Evolutionary conservation across 2,329 filamentous ascomycete genomes (phyloP), one percentile per base, ranked within the genome.

Genomic region (Neopestalotiopsis sp.): DNA sequence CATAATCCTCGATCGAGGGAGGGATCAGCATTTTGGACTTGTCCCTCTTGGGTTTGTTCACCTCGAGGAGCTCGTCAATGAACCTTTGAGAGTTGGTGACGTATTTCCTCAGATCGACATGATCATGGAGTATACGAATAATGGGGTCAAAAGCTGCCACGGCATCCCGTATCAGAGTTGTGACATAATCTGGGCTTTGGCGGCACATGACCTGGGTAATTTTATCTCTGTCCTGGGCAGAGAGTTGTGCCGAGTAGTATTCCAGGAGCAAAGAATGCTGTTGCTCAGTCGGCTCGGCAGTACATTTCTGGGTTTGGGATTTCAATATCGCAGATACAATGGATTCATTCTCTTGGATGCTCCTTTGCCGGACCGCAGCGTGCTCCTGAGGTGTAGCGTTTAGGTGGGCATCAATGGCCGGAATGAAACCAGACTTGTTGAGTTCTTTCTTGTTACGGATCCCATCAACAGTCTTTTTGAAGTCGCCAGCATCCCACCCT

Each of bases 81-180:
- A 96, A 94, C 10, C 81, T 83, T 76, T 95, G 89, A 1, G 88
- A 82, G 45, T 93, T 89, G 49, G 86, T 85, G 6, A 95, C 79
- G 24, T 93, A 92, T 53, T 89, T 89, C 42, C 88, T 89, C 5
- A 95, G 84, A 74, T 95, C 91, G 30, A 94, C 87, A 2, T 88
- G 87, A 67, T 92, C 87, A 76, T 95, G 93, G 6, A 95, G 83
- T 3, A 85, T 82, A 28, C 92, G 86, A 68, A 96, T 93, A 69
- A 94, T 89, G 0, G 92, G 92, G 66, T 94, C 92, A 72, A 92
- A 93, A 1, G 91, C 90, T 0, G 86, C 83, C 5, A 94, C 87
- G 0, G 85, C 79, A 68, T 94, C 91, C 38, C 88, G 86, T 62
- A 95, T 81, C 1, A 89, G 85, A 9, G 89, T 86, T 0, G 93